Conservation (phyloP, 2,329 filamentous ascomycete genomes). For the Curvularia eragrostidis region DNA sequence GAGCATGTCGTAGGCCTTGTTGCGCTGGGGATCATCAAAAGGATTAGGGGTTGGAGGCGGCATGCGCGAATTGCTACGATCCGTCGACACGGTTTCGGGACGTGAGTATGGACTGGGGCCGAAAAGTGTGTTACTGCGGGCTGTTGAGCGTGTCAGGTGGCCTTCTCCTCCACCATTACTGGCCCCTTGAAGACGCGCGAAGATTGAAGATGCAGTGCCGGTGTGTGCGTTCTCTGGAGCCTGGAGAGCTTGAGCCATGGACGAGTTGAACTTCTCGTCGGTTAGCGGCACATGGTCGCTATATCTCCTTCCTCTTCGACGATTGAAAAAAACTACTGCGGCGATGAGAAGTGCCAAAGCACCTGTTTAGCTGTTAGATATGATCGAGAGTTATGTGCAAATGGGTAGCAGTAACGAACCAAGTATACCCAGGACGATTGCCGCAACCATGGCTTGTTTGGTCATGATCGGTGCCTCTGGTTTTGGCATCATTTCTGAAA, state of each 20-base stretch:
- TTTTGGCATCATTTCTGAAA: slow-evolving; percentile 3
- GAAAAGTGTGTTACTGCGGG: slow-evolving; percentile 38
- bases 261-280: slow-evolving; percentile 37
- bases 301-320: slow-evolving; percentile 28
- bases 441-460: slow-evolving; percentile 39
- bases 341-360: slow-evolving; percentile 36
- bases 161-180: slow-evolving; percentile 6
- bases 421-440: slow-evolving; percentile 42
- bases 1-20: slow-evolving; percentile 48
- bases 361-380: slow-evolving; percentile 26
- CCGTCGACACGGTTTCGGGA: slow-evolving; percentile 44
- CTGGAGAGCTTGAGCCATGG: slow-evolving; percentile 28
- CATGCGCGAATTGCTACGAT: slow-evolving; percentile 17
- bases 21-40: slow-evolving; percentile 44
- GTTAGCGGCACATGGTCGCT: slow-evolving; percentile 26
- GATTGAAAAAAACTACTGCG: slow-evolving; percentile 32
- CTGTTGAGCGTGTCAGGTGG: slow-evolving; percentile 34
- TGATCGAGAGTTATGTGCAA: too few species aligned
- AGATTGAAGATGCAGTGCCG: slow-evolving; percentile 16
- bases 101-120: slow-evolving; percentile 35
- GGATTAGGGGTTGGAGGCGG: slow-evolving; percentile 41
- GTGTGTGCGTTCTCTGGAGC: slow-evolving; percentile 35
- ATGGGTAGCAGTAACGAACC: slow-evolving; percentile 22
- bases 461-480: slow-evolving; percentile 29
- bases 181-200: slow-evolving; percentile 16